Conservation (phyloP, 495 filamentous ascomycete genomes). For the Geopyxis carbonaria region DNA sequence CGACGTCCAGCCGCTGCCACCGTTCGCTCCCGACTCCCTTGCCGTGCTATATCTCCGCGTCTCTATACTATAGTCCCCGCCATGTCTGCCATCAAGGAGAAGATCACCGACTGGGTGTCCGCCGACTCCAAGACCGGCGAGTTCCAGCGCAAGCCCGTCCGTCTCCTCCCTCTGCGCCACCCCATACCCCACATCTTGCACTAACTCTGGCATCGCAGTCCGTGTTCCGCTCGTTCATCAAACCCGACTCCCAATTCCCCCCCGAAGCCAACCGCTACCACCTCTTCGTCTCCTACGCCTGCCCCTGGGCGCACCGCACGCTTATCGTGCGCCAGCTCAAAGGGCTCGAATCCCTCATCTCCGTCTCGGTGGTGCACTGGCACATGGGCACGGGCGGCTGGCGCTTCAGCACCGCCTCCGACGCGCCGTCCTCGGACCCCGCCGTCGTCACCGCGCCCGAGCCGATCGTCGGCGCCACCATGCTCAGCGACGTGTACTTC, state of each 20-base stretch:
- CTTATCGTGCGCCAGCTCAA: constrained; percentile 64
- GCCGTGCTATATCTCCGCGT: background rate
- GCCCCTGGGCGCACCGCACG: constrained; percentile 71
- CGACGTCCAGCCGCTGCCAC: no score
- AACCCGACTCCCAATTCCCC: constrained; percentile 45
- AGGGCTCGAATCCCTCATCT: constrained; percentile 55
- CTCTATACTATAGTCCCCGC: background rate
- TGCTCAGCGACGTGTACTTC: constrained; percentile 57
- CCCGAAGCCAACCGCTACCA: constrained; percentile 62
- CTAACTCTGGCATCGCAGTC: no score
- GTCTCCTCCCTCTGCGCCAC: constrained; percentile 33
- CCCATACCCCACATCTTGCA: constrained; percentile 2
- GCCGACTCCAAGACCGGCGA: constrained; percentile 22
- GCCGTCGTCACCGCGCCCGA: constrained; percentile 42
- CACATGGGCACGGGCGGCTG: constrained; percentile 54
- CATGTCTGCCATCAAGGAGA: background rate
- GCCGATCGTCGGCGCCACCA: constrained; percentile 45
- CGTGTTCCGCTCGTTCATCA: no score
- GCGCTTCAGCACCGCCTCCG: constrained; percentile 54
- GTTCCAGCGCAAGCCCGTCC: constrained; percentile 25
- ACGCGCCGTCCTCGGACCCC: constrained; percentile 29
- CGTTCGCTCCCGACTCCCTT: no score
- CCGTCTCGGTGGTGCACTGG: constrained; percentile 51
- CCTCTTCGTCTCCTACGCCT: constrained; percentile 58
- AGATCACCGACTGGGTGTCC: constrained; percentile 8